phyloP scores from a whole-genome alignment of 768 basidiomycete genomes.

The Tricholoma sp. region DNA sequence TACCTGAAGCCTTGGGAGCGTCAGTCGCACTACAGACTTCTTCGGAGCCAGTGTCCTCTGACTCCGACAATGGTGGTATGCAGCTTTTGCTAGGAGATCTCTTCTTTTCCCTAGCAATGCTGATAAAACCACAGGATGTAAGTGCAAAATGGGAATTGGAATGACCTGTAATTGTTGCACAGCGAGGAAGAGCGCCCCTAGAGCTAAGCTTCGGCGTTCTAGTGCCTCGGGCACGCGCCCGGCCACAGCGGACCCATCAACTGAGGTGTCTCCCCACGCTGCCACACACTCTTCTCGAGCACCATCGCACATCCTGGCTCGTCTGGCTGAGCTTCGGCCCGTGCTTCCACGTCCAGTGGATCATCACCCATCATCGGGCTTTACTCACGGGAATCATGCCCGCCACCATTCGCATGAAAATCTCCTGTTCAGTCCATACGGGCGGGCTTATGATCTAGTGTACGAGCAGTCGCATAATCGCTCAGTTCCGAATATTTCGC shows the following conservation, averaged over 20 bases:
- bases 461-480: constrained; percentile 21
- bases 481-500: constrained; percentile 4
- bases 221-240: constrained; percentile 13
- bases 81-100: constrained; percentile 41
- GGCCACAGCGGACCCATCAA: constrained; percentile 5
- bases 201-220: constrained; percentile 22
- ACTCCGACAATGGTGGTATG: constrained; percentile 67
- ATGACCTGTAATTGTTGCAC: constrained; percentile 55
- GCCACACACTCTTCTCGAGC: constrained; percentile 15
- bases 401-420: constrained; percentile 49
- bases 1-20: constrained; percentile 66
- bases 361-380: constrained; percentile 43
- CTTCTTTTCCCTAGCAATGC: constrained; percentile 31
- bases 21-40: constrained; percentile 43
- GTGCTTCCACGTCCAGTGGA: constrained; percentile 59
- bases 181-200: constrained; percentile 39
- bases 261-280: constrained; percentile 3
- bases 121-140: constrained; percentile 46
- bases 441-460: constrained; percentile 52
- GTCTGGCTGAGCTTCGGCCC: constrained; percentile 62
- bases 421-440: constrained; percentile 60
- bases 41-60: constrained; percentile 47
- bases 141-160: constrained; percentile 46
- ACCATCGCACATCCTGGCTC: constrained; percentile 49
- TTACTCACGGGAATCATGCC: constrained; percentile 33